Conservation (phyloP, 768 basidiomycete species). For the Paxillus involutus region DNA sequence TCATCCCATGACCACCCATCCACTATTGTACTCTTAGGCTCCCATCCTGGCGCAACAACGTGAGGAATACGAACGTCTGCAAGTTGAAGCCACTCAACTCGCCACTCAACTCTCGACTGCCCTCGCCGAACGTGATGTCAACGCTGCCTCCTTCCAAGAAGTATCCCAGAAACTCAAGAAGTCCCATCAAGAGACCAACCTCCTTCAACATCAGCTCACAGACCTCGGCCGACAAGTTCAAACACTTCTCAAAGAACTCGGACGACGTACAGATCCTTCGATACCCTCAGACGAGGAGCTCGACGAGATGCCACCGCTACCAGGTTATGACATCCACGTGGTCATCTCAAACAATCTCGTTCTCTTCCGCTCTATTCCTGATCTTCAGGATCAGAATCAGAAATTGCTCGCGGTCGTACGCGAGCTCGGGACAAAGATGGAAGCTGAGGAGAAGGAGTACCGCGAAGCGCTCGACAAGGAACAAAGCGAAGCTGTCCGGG, state of each 20-base stretch:
- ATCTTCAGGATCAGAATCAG: constrained; percentile 91
- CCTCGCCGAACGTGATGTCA: constrained; percentile 72
- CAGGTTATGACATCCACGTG: constrained; percentile 62
- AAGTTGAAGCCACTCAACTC: constrained; percentile 77
- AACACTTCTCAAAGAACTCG: constrained; percentile 72
- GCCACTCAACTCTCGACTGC: constrained; percentile 77
- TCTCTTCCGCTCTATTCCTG: constrained; percentile 75
- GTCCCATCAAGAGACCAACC: constrained; percentile 58
- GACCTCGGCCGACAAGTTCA: constrained; percentile 88
- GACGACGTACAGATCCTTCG: constrained; percentile 79
- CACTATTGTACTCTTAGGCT: constrained; percentile 51
- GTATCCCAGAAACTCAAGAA: constrained; percentile 61
- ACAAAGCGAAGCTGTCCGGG: constrained; percentile 76
- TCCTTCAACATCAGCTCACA: constrained; percentile 72
- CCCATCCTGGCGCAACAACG: constrained; percentile 90
- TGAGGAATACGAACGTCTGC: constrained; percentile 81
- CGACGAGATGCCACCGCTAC: constrained; percentile 42
- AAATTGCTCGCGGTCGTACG: constrained; percentile 81
- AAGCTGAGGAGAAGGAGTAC: constrained; percentile 79
- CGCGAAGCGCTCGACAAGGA: constrained; percentile 68
- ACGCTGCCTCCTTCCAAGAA: constrained; percentile 54
- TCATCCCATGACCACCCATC: not conserved
- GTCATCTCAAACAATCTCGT: constrained; percentile 90
- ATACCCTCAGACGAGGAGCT: constrained; percentile 71
- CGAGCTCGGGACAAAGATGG: constrained; percentile 82